Conservation (phyloP, 1,284 basidiomycete genomes). For the Ustilago cynodontis region DNA sequence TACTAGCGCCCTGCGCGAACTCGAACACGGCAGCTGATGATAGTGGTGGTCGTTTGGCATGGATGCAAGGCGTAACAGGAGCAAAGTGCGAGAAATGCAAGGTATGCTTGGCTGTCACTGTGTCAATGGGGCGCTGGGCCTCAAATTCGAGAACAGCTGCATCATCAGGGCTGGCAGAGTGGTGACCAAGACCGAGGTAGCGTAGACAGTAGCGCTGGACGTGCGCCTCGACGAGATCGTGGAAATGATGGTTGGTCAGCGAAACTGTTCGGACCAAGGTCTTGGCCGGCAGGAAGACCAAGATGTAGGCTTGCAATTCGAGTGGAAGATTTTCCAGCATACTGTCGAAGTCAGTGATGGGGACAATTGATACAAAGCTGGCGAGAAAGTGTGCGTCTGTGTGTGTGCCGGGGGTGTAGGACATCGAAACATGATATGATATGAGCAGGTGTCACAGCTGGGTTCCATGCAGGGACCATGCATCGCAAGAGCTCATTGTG, state of each 20-base stretch:
- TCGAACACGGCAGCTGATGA: constrained; percentile 30
- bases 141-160: constrained; percentile 53
- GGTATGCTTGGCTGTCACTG: constrained; percentile 56
- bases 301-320: constrained; percentile 55
- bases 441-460: neutral
- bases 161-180: constrained; percentile 13
- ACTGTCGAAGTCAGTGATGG: neutral
- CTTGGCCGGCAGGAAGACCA: constrained; percentile 44
- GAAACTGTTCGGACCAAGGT: constrained; percentile 44
- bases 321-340: constrained; percentile 44
- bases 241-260: constrained; percentile 49
- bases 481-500: neutral
- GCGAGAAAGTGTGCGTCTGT: no score
- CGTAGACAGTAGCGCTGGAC: constrained; percentile 47
- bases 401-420: neutral
- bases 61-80: constrained; percentile 9
- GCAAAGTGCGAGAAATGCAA: constrained; percentile 58
- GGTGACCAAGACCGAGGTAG: constrained; percentile 29
- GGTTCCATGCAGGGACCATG: constrained; percentile 33
- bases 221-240: constrained; percentile 46
- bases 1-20: constrained; percentile 28
- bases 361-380: neutral
- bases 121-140: constrained; percentile 61
- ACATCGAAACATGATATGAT: no score
- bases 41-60: constrained; percentile 14